Evolutionary conservation across 202 grass and related monocot species (phyloP).

Genomic region (Brachypodium distachyon): DNA sequence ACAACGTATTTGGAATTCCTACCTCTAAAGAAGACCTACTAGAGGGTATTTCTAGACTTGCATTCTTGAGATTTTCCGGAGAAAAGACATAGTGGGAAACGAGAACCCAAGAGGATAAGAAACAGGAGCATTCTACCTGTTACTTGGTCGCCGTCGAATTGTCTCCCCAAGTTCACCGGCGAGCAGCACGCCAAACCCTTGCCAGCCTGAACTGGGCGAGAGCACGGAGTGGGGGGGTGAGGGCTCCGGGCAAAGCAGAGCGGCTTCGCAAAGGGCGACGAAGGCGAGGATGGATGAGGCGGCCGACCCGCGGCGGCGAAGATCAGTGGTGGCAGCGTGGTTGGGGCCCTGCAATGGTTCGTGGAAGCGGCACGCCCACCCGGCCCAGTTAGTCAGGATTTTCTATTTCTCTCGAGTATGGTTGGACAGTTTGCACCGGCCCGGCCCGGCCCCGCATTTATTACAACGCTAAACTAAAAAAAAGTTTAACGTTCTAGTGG

Average conservation of each 20-base stretch:
- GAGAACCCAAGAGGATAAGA: not conserved
- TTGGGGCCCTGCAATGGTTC: not conserved
- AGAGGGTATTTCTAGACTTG: not conserved
- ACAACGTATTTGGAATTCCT: not conserved
- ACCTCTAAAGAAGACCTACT: not conserved
- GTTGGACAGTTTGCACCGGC: not conserved
- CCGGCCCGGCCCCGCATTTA: not conserved
- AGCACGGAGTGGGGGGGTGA: not conserved
- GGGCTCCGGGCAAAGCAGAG: not conserved
- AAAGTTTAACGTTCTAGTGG: too few relatives aligned
- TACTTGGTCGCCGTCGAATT: not conserved
- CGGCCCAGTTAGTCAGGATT: not conserved
- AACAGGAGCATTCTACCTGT: slow-evolving; percentile 5
- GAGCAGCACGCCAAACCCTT: too few relatives aligned
- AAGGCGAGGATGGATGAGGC: not conserved
- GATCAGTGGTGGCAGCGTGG: not conserved
- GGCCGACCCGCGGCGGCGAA: not conserved
- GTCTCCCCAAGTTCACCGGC: not conserved
- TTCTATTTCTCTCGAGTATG: too few relatives aligned
- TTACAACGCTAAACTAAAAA: too few relatives aligned
- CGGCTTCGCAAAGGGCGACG: not conserved
- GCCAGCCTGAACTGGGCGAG: not conserved
- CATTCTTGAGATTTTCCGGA: not conserved
- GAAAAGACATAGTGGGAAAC: not conserved
- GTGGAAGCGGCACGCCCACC: not conserved